A percentile compares a stretch with the other conserved stretches of the same genome.
Evolutionary conservation across 2,329 filamentous ascomycete genomes (phyloP).

Genomic region (Monosporascus sp.): DNA sequence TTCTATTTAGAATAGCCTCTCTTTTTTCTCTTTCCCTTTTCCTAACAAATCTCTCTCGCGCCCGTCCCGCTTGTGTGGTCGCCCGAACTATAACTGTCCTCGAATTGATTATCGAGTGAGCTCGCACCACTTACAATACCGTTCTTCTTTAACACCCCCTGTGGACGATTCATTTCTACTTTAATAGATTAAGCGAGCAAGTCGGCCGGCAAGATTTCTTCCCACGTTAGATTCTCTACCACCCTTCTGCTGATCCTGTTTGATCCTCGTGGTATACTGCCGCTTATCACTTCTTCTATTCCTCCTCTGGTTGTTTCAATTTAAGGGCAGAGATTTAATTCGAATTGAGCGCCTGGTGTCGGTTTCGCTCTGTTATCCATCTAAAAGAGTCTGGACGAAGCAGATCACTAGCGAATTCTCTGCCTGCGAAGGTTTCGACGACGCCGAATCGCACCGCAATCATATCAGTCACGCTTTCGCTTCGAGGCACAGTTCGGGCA

Average conservation of each 20-base stretch:
- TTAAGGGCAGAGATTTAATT: not conserved
- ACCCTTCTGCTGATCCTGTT: not conserved
- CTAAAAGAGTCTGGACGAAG: not conserved
- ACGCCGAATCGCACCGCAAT: constrained; percentile 4
- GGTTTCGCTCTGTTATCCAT: too few species aligned
- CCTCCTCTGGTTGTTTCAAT: not conserved
- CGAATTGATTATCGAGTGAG: too few species aligned
- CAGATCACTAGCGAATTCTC: not conserved
- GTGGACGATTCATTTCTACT: constrained; percentile 9
- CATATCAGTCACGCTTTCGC: constrained; percentile 6
- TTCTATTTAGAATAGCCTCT: constrained; percentile 34
- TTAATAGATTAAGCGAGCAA: not conserved
- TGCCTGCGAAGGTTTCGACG: constrained; percentile 6
- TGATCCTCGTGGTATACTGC: not conserved
- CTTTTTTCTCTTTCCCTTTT: constrained; percentile 32
- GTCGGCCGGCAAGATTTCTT: not conserved
- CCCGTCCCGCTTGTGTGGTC: constrained; percentile 25
- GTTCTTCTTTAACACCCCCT: too few species aligned
- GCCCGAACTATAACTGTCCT: constrained; percentile 17
- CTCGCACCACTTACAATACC: too few species aligned
- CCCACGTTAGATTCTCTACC: not conserved
- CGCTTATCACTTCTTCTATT: not conserved
- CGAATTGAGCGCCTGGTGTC: not conserved
- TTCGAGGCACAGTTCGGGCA: constrained; percentile 20
- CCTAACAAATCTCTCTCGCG: constrained; percentile 18